A percentile compares a stretch with the other conserved stretches of the same genome.
phyloP scores from a whole-genome alignment of 2,329 filamentous ascomycete genomes.

The Aspergillus tanneri region DNA sequence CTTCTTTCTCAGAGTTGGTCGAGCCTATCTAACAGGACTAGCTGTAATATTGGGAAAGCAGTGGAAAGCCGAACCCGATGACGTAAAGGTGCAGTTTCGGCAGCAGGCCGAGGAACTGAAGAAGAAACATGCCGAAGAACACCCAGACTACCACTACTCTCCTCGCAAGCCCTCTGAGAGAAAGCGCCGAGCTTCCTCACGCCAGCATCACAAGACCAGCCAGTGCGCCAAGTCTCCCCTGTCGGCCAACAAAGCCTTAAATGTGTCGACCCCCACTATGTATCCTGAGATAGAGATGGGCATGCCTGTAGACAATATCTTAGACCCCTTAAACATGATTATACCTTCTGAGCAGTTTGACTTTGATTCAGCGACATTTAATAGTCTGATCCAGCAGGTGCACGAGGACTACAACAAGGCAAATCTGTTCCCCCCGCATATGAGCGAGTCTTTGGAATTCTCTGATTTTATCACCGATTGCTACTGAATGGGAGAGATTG shows the following conservation, averaged over 20 bases:
- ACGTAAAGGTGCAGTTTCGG: conserved; percentile 40
- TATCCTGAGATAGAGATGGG: conserved; percentile 4
- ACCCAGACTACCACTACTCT: conserved; percentile 49
- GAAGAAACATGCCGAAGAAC: conserved; percentile 38
- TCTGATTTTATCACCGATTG: conserved; percentile 20
- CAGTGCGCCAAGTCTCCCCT: conserved; percentile 8
- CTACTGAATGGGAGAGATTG: conserved; percentile 11
- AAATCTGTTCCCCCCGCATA: conserved; percentile 9
- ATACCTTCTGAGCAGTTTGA: conserved; percentile 10
- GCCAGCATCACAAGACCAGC: conserved; percentile 15
- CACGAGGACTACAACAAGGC: conserved; percentile 13
- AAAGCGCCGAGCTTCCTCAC: conserved; percentile 46
- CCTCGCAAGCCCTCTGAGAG: conserved; percentile 49
- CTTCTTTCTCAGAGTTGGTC: neutral
- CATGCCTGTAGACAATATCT: neutral
- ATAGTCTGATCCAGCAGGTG: conserved; percentile 19
- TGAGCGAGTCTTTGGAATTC: conserved; percentile 20
- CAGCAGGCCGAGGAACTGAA: conserved; percentile 41
- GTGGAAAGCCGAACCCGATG: conserved; percentile 41
- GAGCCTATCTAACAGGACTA: conserved; percentile 22
- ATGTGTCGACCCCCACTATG: conserved; percentile 12
- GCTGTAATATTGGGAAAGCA: conserved; percentile 44
- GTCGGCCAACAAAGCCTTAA: conserved; percentile 7
- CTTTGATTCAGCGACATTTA: conserved; percentile 20
- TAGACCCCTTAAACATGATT: neutral